A percentile compares a stretch with the other conserved stretches of the same genome.
Conservation (phyloP, 225 moss, liverwort and hornwort genomes). For the Pseudisothecium myosuroides region DNA sequence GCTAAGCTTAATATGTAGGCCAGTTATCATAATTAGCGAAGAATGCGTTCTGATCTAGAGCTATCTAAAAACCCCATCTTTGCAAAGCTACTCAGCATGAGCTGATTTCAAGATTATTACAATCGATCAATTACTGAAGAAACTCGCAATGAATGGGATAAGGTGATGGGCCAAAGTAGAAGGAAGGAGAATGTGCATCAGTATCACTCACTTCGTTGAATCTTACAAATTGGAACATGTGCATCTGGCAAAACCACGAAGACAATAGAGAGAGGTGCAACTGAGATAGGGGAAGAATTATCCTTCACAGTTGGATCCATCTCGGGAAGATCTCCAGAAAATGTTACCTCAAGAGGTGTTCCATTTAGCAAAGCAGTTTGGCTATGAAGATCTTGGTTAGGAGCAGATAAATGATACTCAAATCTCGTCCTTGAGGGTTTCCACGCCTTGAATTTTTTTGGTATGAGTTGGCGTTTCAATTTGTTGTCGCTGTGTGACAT, state of each 20-base stretch:
- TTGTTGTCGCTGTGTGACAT: not conserved
- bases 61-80: not conserved
- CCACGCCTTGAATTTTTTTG: not conserved
- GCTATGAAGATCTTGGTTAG: conserved; percentile 36
- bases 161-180: not conserved
- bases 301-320: conserved; percentile 24
- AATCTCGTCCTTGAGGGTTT: conserved; percentile 11
- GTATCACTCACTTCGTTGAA: not conserved
- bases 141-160: not conserved
- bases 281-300: conserved; percentile 30
- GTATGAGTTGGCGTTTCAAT: conserved; percentile 5
- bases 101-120: not conserved
- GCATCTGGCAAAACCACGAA: conserved; percentile 50
- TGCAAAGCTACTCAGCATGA: not conserved
- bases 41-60: not conserved
- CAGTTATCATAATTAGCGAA: not conserved
- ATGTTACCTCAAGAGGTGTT: conserved; percentile 30
- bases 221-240: conserved; percentile 8
- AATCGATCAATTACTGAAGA: not conserved
- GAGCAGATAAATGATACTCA: conserved; percentile 63
- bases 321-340: conserved; percentile 34
- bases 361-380: conserved; percentile 59
- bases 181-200: not conserved
- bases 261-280: conserved; percentile 54
- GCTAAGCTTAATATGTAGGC: not conserved